Percentiles rank a stretch among this genome's conserved stretches.
Conservation (phyloP, 2,329 filamentous ascomycete genomes). For the Xylariaceae sp. region DNA sequence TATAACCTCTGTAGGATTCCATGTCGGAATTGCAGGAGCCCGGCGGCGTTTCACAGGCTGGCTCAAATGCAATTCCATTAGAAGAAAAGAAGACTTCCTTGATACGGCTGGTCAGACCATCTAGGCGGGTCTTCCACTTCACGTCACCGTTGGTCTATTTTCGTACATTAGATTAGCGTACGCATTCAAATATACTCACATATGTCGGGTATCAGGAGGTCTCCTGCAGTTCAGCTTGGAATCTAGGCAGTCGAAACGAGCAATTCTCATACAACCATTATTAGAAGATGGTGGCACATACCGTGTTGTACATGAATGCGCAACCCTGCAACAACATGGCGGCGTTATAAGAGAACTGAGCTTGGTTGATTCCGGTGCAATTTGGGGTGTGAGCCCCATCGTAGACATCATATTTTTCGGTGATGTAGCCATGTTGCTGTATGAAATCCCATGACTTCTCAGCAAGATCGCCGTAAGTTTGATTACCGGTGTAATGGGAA, state of each 20-base stretch:
- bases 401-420: constrained; percentile 59
- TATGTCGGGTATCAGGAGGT: background rate
- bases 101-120: constrained; percentile 51
- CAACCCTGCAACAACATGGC: constrained; percentile 59
- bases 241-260: background rate
- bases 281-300: constrained; percentile 31
- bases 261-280: background rate
- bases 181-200: background rate
- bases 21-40: constrained; percentile 66
- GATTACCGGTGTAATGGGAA: constrained; percentile 64
- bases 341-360: constrained; percentile 65
- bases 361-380: constrained; percentile 57
- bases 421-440: constrained; percentile 51
- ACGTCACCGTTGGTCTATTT: constrained; percentile 47
- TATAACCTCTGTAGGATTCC: constrained; percentile 66
- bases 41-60: constrained; percentile 56
- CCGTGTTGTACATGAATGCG: constrained; percentile 65
- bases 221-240: background rate
- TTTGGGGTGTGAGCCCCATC: constrained; percentile 59
- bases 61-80: constrained; percentile 59
- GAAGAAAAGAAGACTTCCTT: constrained; percentile 49
- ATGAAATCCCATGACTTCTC: constrained; percentile 61
- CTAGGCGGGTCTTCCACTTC: constrained; percentile 53
- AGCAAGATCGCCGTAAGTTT: constrained; percentile 61
- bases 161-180: constrained; percentile 18